Evolutionary conservation across 441 rosid species (phyloP), one percentile per base, ranked within the genome.

Genomic region (Populus hybrid): DNA sequence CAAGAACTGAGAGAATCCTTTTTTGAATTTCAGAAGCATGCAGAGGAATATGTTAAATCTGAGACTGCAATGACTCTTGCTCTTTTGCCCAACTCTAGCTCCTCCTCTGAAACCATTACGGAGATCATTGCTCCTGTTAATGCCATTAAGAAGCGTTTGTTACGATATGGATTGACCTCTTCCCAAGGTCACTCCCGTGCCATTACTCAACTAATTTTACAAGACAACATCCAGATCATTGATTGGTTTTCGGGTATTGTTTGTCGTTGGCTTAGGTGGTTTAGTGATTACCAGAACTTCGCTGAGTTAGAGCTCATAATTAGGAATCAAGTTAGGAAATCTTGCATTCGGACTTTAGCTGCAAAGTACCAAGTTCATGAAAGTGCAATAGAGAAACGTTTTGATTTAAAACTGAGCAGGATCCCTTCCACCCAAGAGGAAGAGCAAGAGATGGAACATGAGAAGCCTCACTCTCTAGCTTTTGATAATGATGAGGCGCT

Each of bases 261-360:
- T 72, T 69, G 73, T 64, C 92, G 97, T 38, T 95, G 94, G 95
- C 88, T 80, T 77, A 87, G 80, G 69, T 94, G 97, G 97, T 94
- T 91, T 75, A 78, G 75, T 33, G 85, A 86, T 24, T 94, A 88
- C 82, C 86, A 82, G 82, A 95, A 94, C 83, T 92, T 90, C 40
- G 77, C 84, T 69, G 97, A 94, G 80, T 67, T 95, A 78, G 89
- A 90, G 86, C 81, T 73, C 65, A 82, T 93, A 23, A 85, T 94
- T 67, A 84, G 82, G 59, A 78, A 83, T 77, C 83, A 84, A 80
- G 85, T 94, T 68, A 86, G 93, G 82, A 88, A 84, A 83, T 94
- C 99, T 40, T 95, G 99, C 83, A 83, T 94, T 74, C 97, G 92
- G 50, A 95, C 99, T 66, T 86, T 95, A 76, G 99, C 97, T 11